These are phyloP conservation scores for Ogataea pini DNA, from an alignment of 805 yeast genomes.

Conservation along the genomic window DNA sequence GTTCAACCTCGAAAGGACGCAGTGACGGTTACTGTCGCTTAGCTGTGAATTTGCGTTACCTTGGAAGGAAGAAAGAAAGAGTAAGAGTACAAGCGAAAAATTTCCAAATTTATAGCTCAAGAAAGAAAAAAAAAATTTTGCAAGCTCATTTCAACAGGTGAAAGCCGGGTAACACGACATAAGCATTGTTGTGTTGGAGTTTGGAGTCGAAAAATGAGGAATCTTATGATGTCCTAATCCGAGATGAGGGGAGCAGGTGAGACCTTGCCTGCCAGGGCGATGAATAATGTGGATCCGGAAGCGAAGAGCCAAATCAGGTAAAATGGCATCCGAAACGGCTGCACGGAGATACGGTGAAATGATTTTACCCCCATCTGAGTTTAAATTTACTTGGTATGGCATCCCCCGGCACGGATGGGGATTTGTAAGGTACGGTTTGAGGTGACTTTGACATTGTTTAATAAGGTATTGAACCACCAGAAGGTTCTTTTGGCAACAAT, in stretches of 20 bases:
- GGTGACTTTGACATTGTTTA: no score
- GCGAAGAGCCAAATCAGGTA: no score
- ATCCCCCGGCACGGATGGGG: no score
- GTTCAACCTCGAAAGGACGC: slow-evolving; percentile 64
- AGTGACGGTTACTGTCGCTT: slow-evolving; percentile 42
- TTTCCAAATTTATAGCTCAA: not conserved
- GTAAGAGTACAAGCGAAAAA: slow-evolving; percentile 7
- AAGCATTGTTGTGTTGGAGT: not conserved
- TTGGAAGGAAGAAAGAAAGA: slow-evolving; percentile 2
- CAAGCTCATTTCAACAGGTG: not conserved
- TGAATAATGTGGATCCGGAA: no score
- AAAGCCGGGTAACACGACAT: not conserved
- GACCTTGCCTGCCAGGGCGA: not conserved
- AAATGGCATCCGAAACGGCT: no score
- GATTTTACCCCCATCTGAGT: not conserved
- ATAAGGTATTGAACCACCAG: not conserved
- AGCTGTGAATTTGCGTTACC: slow-evolving; percentile 57
- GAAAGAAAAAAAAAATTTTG: not conserved
- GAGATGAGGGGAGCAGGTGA: no score
- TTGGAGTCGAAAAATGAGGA: not conserved
- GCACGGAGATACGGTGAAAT: slow-evolving; percentile 3
- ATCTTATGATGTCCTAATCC: not conserved
- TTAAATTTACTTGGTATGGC: not conserved
- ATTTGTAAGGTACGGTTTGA: no score
- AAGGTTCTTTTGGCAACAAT: not conserved